Evolutionary conservation across 192 early-diverging fungal genomes (phyloP).

Genomic region (Linnemannia elongata): DNA sequence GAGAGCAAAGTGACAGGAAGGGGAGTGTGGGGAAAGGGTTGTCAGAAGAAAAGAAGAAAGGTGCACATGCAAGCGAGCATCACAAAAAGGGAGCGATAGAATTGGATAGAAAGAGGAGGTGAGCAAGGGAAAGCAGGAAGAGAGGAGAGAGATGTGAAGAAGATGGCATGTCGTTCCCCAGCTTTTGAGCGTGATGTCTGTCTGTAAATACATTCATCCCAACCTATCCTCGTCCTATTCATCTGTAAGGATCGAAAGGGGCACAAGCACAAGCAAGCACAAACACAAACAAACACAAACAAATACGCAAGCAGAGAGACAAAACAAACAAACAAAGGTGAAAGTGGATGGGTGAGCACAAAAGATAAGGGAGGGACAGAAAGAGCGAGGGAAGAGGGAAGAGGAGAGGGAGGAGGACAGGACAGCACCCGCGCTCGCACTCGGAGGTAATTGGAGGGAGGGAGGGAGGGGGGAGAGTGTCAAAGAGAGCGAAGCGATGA

Average conservation of each 20-base stretch:
- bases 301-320: too few species aligned
- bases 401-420: background rate
- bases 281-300: slow-evolving; percentile 8
- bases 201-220: too few species aligned
- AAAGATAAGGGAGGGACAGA: background rate
- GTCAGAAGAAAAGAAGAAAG: background rate
- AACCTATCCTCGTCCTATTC: too few species aligned
- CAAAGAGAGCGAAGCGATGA: too few species aligned
- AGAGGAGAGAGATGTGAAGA: background rate
- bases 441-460: background rate
- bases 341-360: too few species aligned
- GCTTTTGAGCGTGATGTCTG: too few species aligned
- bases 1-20: background rate
- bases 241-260: too few species aligned
- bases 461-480: too few species aligned
- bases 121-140: background rate
- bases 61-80: slow-evolving; percentile 1
- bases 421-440: background rate
- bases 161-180: too few species aligned
- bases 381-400: background rate
- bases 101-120: background rate
- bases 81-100: background rate
- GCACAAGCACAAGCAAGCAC: background rate
- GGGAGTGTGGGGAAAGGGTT: background rate
- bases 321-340: background rate